Conservation (phyloP, 495 filamentous ascomycete species). For the Pyrenula aspistea region DNA sequence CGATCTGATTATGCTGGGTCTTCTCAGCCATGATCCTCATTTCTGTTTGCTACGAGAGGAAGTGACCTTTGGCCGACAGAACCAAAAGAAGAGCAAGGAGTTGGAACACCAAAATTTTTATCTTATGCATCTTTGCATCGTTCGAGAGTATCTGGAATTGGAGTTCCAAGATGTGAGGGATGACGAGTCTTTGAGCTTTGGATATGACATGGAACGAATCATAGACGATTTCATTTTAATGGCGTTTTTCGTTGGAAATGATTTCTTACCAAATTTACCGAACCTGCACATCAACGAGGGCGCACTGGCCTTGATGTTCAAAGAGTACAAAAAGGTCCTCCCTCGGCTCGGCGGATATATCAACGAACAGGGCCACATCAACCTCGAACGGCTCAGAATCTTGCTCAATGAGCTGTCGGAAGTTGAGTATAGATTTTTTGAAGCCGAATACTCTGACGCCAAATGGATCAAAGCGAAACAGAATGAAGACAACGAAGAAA, state of each 20-base stretch:
- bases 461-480: constrained; percentile 82
- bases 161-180: constrained; percentile 91
- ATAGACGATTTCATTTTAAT: constrained; percentile 99
- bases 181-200: constrained; percentile 60
- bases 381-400: constrained; percentile 62
- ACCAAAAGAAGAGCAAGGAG: constrained; percentile 80
- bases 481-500: constrained; percentile 13
- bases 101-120: constrained; percentile 99
- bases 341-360: constrained; percentile 89
- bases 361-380: constrained; percentile 87
- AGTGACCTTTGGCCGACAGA: constrained; percentile 87
- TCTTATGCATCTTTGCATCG: constrained; percentile 91
- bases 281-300: constrained; percentile 98
- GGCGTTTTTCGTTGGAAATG: constrained; percentile 99
- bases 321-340: constrained; percentile 83
- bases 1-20: constrained; percentile 95
- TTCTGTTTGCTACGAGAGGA: constrained; percentile 96
- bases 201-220: constrained; percentile 88
- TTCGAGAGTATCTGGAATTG: constrained; percentile 90
- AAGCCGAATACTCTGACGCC: constrained; percentile 75
- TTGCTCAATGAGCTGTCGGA: constrained; percentile 73
- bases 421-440: constrained; percentile 85
- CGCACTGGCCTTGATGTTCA: constrained; percentile 91
- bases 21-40: constrained; percentile 95
- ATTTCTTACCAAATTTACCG: constrained; percentile 94